phyloP scores from a whole-genome alignment of 2,329 filamentous ascomycete genomes.

The Alternaria gaisen region DNA sequence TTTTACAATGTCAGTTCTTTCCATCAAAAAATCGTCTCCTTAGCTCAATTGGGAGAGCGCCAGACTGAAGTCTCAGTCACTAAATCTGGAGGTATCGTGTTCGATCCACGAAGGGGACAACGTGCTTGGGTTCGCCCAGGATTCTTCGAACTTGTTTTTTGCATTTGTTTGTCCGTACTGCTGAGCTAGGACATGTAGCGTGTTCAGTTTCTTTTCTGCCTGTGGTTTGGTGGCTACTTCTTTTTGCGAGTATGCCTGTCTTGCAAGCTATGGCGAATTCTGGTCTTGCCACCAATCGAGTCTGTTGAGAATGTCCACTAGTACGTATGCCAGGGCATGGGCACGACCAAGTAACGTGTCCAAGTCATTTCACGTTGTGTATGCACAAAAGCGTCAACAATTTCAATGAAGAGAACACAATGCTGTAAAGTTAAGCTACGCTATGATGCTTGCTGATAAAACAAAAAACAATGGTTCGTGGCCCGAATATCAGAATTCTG shows the following conservation, averaged over 20 bases:
- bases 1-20: neutral
- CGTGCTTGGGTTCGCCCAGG: conserved; percentile 22
- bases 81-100: conserved; percentile 45
- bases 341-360: neutral
- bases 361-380: neutral
- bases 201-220: neutral
- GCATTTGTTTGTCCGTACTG: neutral
- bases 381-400: neutral
- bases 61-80: conserved; percentile 44
- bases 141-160: conserved; percentile 25
- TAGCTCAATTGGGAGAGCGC: conserved; percentile 46
- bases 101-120: conserved; percentile 44
- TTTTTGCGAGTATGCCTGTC: neutral
- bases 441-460: neutral
- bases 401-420: neutral
- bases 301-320: neutral
- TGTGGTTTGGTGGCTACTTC: no score
- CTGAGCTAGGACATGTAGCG: neutral
- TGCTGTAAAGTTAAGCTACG: neutral
- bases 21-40: conserved; percentile 28
- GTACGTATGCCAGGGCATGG: neutral
- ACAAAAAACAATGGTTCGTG: neutral
- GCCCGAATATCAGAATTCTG: neutral
- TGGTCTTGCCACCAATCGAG: neutral
- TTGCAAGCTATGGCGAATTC: neutral